Evolutionary conservation across 805 yeast genomes (phyloP), one percentile per base, ranked within the genome.

Genomic region (Yarrowia sp.): DNA sequence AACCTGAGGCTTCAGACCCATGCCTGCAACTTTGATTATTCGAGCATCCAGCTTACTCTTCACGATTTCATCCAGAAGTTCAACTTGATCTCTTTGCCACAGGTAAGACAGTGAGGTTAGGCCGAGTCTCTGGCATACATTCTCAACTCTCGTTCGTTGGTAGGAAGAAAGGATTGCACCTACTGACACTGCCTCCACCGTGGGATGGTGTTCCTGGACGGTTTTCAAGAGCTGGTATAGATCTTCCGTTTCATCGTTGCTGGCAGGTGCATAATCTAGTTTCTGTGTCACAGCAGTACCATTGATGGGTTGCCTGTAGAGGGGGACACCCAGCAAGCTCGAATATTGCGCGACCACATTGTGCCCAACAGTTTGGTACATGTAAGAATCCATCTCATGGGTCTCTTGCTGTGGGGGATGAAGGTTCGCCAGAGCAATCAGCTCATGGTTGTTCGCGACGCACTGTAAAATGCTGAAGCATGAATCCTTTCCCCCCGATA

Each of bases 361-460:
- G 77, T 90, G 95, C 0, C 99, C 99, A 8, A 95, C 98, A 0
- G 99, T 95, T 78, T 95, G 99, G 78, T 91, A 95, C 99, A 95
- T 95, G 75, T 89, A 94, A 67, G 97, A 91, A 77, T 95, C 98
- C 67, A 95, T 79, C 77, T 95, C 99, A 72, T 87, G 75, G 5
- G 72, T 61, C 26, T 79, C 79, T 26, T 67, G 10, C 42, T 76
- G 78, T 0, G 83, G 82, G 0, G 97, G 97, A 74, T 87, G 86
- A 70, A 95, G 78, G 74, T 95, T 95, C 0, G 92, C 98, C 58
- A 94, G 78, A 0, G 97, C 97, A 0, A 86, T 86, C 7, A 95
- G 80, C 73, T 91, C 90, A 79, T 95, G 99, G 14, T 96, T 97
- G 66, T 90, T 86, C 2, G 85, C 83, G n/a, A 90, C 76, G 74